These are phyloP conservation scores for Brasilioporus rufonigricans DNA, from an alignment of 768 basidiomycete genomes.

Conservation along the genomic window DNA sequence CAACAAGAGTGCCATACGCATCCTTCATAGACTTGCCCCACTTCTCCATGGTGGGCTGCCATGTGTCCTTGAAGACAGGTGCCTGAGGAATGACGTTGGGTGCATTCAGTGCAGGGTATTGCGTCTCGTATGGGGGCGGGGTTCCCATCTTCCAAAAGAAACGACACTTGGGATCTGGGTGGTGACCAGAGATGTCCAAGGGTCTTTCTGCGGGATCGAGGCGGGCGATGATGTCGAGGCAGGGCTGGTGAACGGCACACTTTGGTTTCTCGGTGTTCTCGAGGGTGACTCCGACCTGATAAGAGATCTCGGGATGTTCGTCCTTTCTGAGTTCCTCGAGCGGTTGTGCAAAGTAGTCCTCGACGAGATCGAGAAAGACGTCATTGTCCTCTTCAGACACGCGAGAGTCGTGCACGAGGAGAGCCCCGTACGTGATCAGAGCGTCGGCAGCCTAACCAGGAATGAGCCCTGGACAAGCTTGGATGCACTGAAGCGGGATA, in stretches of 20 bases:
- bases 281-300: slow-evolving; percentile 93
- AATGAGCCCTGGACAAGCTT: background rate
- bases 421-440: slow-evolving; percentile 80
- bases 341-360: slow-evolving; percentile 89
- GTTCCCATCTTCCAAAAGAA: slow-evolving; percentile 89
- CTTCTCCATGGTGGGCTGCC: slow-evolving; percentile 73
- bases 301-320: slow-evolving; percentile 81
- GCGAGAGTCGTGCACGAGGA: slow-evolving; percentile 81
- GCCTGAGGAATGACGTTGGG: slow-evolving; percentile 79
- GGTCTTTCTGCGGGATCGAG: slow-evolving; percentile 81
- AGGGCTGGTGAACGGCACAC: slow-evolving; percentile 81
- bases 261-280: slow-evolving; percentile 94
- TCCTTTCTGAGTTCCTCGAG: slow-evolving; percentile 62
- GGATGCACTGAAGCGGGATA: background rate
- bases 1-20: slow-evolving; percentile 52
- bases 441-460: slow-evolving; percentile 70
- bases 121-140: slow-evolving; percentile 71
- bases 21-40: slow-evolving; percentile 90
- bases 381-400: slow-evolving; percentile 81
- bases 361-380: slow-evolving; percentile 82
- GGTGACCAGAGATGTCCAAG: slow-evolving; percentile 74
- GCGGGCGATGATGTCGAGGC: slow-evolving; percentile 71
- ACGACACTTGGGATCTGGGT: slow-evolving; percentile 91
- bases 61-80: slow-evolving; percentile 51
- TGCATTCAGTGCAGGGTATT: slow-evolving; percentile 75